These are phyloP conservation scores for Glomus cerebriforme DNA, from an alignment of 192 early-diverging fungal genomes.

Conservation along the genomic window DNA sequence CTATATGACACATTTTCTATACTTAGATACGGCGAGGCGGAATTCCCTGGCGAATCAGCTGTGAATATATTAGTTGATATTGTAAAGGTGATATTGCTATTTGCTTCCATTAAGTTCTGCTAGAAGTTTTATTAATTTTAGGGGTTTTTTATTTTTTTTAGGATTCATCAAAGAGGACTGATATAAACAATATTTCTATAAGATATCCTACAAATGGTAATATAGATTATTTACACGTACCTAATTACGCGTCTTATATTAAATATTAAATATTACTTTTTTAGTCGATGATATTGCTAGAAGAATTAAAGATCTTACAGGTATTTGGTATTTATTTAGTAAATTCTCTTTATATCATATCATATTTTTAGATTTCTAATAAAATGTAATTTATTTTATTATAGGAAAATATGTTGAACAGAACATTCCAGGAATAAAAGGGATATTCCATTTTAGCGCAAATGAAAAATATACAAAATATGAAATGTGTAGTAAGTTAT, in stretches of 20 bases:
- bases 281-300: conserved; percentile 70
- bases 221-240: background rate
- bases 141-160: conserved; percentile 29
- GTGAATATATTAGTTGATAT: conserved; percentile 73
- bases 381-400: background rate
- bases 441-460: conserved; percentile 65
- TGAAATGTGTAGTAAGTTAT: conserved; percentile 62
- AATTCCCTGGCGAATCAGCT: conserved; percentile 73
- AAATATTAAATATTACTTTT: background rate
- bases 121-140: background rate
- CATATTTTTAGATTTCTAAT: background rate
- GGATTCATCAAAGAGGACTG: conserved; percentile 44
- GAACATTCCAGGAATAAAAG: conserved; percentile 46
- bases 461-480: conserved; percentile 70
- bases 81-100: conserved; percentile 48
- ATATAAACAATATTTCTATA: conserved; percentile 69
- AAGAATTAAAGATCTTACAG: conserved; percentile 63
- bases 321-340: conserved; percentile 15
- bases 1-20: background rate
- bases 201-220: conserved; percentile 85
- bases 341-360: background rate
- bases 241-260: too few species aligned
- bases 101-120: too few species aligned
- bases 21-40: conserved; percentile 58
- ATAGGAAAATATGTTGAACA: conserved; percentile 43